A percentile compares a stretch with the other conserved stretches of the same genome.
Conservation (phyloP, 106 monocot species). For the Xerophyta viscosa region DNA sequence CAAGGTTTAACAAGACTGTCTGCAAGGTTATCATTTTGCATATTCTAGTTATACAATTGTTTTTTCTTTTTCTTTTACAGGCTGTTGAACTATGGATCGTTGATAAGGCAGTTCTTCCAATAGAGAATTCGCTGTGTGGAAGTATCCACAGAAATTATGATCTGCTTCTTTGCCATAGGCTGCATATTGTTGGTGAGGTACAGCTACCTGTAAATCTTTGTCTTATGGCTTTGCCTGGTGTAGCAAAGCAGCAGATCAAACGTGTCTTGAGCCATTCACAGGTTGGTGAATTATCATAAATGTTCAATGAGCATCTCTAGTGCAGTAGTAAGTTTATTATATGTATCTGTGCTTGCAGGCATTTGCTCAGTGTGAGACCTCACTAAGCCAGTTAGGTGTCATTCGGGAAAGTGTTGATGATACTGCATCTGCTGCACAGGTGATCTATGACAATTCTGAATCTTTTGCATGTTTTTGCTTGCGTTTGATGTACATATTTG, state of each 20-base stretch:
- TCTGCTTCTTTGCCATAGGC: constrained; percentile 54
- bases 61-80: constrained; percentile 20
- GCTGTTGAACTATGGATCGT: constrained; percentile 73
- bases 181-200: constrained; percentile 80
- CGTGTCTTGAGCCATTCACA: constrained; percentile 75
- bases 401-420: constrained; percentile 48
- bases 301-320: neutral
- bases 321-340: neutral
- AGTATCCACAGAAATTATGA: constrained; percentile 74
- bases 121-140: constrained; percentile 68
- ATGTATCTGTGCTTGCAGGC: constrained; percentile 26
- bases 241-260: constrained; percentile 41
- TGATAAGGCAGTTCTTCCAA: constrained; percentile 78
- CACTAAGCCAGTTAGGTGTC: constrained; percentile 30
- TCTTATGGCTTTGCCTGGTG: constrained; percentile 58
- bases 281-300: constrained; percentile 16
- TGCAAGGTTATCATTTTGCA: neutral
- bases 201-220: constrained; percentile 52
- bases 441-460: neutral
- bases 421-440: constrained; percentile 78
- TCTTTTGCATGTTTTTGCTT: neutral
- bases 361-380: constrained; percentile 55
- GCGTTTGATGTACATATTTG: neutral
- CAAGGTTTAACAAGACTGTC: constrained; percentile 35
- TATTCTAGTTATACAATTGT: neutral